Evolutionary conservation across 306 rosid genomes (phyloP).

Genomic region (Quercus dentata): DNA sequence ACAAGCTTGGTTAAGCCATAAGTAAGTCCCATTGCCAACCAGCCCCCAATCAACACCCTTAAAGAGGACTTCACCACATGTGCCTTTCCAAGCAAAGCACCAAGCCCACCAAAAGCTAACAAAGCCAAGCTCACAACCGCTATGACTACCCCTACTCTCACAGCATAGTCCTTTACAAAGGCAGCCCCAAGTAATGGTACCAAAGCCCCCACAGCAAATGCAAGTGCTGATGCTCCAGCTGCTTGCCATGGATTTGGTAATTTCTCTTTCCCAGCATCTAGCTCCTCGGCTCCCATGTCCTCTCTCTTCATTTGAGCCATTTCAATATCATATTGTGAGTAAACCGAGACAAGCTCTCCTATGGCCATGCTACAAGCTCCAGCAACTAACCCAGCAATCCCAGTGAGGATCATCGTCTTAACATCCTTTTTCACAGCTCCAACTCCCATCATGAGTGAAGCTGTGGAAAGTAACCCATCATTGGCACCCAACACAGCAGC

Average conservation of each 20-base stretch:
- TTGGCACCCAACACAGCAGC: conserved; percentile 42
- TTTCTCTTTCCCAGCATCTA: neutral
- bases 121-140: conserved; percentile 37
- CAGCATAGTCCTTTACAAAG: conserved; percentile 28
- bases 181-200: conserved; percentile 37
- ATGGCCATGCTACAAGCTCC: conserved; percentile 51
- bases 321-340: conserved; percentile 40
- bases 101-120: conserved; percentile 31
- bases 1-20: conserved; percentile 39
- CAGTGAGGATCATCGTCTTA: conserved; percentile 36
- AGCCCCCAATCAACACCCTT: conserved; percentile 42
- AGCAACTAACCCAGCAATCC: conserved; percentile 30
- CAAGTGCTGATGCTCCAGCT: conserved; percentile 21
- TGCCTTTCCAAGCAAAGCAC: conserved; percentile 41
- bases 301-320: conserved; percentile 28
- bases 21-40: conserved; percentile 40
- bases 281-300: neutral
- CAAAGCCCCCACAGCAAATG: conserved; percentile 23
- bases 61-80: conserved; percentile 28
- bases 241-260: conserved; percentile 37
- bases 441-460: conserved; percentile 42
- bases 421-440: conserved; percentile 36
- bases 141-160: conserved; percentile 33
- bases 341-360: conserved; percentile 43
- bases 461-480: conserved; percentile 40